These are phyloP conservation scores for Moesziomyces sp. DNA, from an alignment of 1,284 basidiomycete genomes.

Conservation along the genomic window DNA sequence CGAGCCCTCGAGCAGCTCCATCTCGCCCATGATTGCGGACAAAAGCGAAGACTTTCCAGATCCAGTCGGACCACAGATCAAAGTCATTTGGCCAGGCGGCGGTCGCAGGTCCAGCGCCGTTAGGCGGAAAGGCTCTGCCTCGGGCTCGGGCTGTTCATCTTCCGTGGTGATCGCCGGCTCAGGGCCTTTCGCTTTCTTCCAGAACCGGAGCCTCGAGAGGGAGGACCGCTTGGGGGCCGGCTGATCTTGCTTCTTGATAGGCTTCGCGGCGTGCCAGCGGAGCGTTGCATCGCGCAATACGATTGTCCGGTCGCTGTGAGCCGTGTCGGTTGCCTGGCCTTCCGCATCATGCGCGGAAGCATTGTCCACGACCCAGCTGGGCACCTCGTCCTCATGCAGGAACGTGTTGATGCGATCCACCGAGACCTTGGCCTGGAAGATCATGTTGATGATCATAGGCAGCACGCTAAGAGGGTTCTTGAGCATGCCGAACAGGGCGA, in stretches of 20 bases:
- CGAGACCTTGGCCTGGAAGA: slow-evolving; percentile 76
- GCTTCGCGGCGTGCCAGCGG: slow-evolving; percentile 55
- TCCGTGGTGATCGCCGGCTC: neutral
- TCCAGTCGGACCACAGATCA: slow-evolving; percentile 61
- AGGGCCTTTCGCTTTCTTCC: slow-evolving; percentile 9
- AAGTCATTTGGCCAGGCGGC: slow-evolving; percentile 36
- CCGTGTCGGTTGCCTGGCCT: slow-evolving; percentile 2
- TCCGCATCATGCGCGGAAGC: slow-evolving; percentile 12
- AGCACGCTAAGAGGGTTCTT: slow-evolving; percentile 48
- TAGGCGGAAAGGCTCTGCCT: slow-evolving; percentile 40
- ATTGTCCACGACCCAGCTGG: slow-evolving; percentile 74
- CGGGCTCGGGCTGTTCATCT: neutral
- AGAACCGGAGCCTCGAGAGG: slow-evolving; percentile 13
- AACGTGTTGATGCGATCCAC: slow-evolving; percentile 83
- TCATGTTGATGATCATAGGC: slow-evolving; percentile 46
- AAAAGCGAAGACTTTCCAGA: slow-evolving; percentile 60
- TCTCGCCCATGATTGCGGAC: slow-evolving; percentile 55
- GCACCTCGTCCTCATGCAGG: slow-evolving; percentile 83
- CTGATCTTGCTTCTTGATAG: neutral
- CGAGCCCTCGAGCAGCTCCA: slow-evolving; percentile 42
- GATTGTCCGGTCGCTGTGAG: slow-evolving; percentile 70
- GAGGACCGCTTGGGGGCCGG: slow-evolving; percentile 8
- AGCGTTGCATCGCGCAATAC: slow-evolving; percentile 77
- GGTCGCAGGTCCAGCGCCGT: slow-evolving; percentile 41
- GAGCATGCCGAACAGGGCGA: slow-evolving; percentile 55